phyloP scores from a whole-genome alignment of 2,329 filamentous ascomycete genomes.

The Colletotrichum acutatum region DNA sequence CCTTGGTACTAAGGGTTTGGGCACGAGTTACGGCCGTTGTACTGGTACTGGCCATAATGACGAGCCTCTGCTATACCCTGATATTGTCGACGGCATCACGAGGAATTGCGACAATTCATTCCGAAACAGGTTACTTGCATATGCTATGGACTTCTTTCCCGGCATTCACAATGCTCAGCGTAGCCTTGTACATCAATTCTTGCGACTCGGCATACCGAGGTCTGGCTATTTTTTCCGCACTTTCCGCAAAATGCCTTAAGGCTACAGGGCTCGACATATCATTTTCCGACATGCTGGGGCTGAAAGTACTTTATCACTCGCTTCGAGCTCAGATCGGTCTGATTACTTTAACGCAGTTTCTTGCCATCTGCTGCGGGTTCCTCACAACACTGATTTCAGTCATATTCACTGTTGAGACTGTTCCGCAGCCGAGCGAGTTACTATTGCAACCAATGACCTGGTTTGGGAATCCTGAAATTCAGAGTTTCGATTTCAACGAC shows the following conservation, averaged over 20 bases:
- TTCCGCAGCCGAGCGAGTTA: not conserved
- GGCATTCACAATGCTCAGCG: slow-evolving; percentile 6
- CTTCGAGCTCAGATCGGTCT: not conserved
- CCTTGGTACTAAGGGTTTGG: no score
- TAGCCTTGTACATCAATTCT: slow-evolving; percentile 5
- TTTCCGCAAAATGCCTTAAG: not conserved
- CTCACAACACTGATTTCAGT: not conserved
- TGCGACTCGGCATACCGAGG: not conserved
- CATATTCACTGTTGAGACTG: not conserved
- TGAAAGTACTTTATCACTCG: not conserved
- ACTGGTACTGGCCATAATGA: no score
- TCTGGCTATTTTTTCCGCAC: not conserved
- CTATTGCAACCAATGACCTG: slow-evolving; percentile 1
- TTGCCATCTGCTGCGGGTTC: not conserved
- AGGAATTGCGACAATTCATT: not conserved
- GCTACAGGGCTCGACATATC: not conserved
- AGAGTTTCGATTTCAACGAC: no score
- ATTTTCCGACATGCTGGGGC: slow-evolving; percentile 6
- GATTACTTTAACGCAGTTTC: not conserved
- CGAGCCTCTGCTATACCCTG: no score
- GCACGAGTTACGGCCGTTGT: no score
- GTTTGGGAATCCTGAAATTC: no score
- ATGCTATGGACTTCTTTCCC: slow-evolving; percentile 22
- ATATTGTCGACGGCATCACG: no score
- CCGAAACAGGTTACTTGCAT: not conserved